phyloP scores from a whole-genome alignment of 2,329 filamentous ascomycete genomes.

The Penicillium sp. region DNA sequence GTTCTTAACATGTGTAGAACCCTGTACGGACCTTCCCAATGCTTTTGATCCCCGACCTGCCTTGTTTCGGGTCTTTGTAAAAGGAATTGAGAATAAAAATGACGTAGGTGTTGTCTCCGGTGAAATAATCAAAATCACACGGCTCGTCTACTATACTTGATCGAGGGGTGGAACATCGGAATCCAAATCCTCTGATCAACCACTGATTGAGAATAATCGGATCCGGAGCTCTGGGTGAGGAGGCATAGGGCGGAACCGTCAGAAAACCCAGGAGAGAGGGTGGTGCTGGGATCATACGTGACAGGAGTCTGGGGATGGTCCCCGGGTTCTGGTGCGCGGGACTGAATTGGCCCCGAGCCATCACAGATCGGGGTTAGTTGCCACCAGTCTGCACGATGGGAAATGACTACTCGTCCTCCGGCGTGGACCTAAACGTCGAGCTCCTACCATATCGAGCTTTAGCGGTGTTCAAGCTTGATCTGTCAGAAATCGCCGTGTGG shows the following conservation, averaged over 20 bases:
- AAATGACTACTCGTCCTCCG: neutral
- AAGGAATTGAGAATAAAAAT: neutral
- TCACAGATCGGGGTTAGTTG: neutral
- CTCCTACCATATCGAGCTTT: too few species aligned
- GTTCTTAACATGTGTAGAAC: conserved; percentile 5
- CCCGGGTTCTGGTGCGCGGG: neutral
- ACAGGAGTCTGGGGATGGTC: neutral
- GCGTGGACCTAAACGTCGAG: neutral
- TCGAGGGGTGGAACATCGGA: conserved; percentile 5
- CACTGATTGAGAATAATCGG: conserved; percentile 10
- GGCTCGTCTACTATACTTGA: conserved; percentile 7
- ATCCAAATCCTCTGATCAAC: conserved; percentile 11
- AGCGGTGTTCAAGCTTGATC: too few species aligned
- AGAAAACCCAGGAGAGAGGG: conserved; percentile 1
- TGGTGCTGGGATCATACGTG: neutral
- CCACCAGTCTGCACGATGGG: neutral
- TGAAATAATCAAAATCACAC: neutral
- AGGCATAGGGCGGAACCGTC: conserved; percentile 13
- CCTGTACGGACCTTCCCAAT: conserved; percentile 10
- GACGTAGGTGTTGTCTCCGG: neutral
- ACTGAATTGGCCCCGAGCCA: neutral
- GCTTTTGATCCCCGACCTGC: neutral
- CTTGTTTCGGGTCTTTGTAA: too few species aligned
- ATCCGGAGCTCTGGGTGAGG: conserved; percentile 10
- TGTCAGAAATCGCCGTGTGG: conserved; percentile 15